A percentile compares a stretch with the other conserved stretches of the same genome.
Conservation (phyloP, 495 filamentous ascomycete genomes). For the Sporormia fimetaria region DNA sequence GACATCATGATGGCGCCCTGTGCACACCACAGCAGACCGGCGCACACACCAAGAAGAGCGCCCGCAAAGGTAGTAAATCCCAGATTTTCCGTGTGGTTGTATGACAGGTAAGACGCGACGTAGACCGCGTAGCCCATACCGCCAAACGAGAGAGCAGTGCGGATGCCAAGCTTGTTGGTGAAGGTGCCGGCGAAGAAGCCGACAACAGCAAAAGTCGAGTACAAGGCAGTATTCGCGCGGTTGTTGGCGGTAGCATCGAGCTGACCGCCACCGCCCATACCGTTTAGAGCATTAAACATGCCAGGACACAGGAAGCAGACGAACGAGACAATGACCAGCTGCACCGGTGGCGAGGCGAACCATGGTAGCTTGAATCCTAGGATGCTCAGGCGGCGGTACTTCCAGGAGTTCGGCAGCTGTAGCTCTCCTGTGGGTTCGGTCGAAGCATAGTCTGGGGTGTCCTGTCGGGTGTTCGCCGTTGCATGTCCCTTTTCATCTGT, state of each 20-base stretch:
- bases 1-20: slow-evolving; percentile 96
- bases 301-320: slow-evolving; percentile 87
- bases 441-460: slow-evolving; percentile 9
- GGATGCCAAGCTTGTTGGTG: slow-evolving; percentile 64
- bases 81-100: slow-evolving; percentile 59
- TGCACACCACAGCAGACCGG: slow-evolving; percentile 79
- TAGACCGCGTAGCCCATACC: slow-evolving; percentile 84
- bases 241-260: slow-evolving; percentile 35
- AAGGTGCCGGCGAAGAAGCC: slow-evolving; percentile 45
- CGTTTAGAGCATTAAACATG: slow-evolving; percentile 41
- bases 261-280: slow-evolving; percentile 45
- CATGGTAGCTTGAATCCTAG: slow-evolving; percentile 47
- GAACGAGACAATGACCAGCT: slow-evolving; percentile 64
- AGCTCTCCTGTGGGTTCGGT: slow-evolving; percentile 25
- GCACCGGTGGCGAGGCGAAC: slow-evolving; percentile 65
- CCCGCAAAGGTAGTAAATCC: slow-evolving; percentile 50
- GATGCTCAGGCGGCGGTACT: slow-evolving; percentile 54
- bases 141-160: slow-evolving; percentile 61
- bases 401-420: slow-evolving; percentile 40
- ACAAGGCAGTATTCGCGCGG: slow-evolving; percentile 33
- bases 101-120: slow-evolving; percentile 63
- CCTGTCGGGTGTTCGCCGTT: too few relatives aligned
- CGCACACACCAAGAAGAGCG: slow-evolving; percentile 57
- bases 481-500: too few relatives aligned
- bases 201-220: slow-evolving; percentile 41